phyloP scores from a whole-genome alignment of 129 eudicot species.

The Erigeron canadensis region DNA sequence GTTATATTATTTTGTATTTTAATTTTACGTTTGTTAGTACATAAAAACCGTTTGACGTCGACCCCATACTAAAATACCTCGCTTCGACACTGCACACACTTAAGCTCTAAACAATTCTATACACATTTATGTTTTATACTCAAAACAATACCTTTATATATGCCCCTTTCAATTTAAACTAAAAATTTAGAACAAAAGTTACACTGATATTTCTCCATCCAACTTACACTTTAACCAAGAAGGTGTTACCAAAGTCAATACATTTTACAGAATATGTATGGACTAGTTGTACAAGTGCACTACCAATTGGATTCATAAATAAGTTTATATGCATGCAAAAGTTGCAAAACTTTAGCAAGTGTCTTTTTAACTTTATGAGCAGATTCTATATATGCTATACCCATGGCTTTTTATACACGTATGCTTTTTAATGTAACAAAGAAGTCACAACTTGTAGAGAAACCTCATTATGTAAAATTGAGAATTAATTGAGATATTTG shows the following conservation, averaged over 20 bases:
- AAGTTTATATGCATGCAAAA: constrained; percentile 1
- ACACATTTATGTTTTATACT: no score
- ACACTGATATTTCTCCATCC: constrained; percentile 2
- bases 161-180: not conserved
- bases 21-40: no score
- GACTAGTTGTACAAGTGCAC: constrained; percentile 19
- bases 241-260: not conserved
- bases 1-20: no score
- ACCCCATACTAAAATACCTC: no score
- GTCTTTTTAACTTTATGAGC: constrained; percentile 25
- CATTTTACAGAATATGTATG: constrained; percentile 17
- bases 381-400: constrained; percentile 27
- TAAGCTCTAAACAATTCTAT: not conserved
- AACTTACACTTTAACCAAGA: not conserved
- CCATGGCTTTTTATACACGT: constrained; percentile 16
- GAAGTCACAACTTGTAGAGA: constrained; percentile 18
- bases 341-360: constrained; percentile 29
- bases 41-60: no score
- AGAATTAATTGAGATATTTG: no score
- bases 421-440: constrained; percentile 10
- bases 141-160: no score
- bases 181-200: no score
- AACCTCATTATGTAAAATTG: not conserved
- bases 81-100: no score
- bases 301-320: constrained; percentile 5